phyloP scores from a whole-genome alignment of 352 stramenopile genomes.

The Pythium coloratum region DNA sequence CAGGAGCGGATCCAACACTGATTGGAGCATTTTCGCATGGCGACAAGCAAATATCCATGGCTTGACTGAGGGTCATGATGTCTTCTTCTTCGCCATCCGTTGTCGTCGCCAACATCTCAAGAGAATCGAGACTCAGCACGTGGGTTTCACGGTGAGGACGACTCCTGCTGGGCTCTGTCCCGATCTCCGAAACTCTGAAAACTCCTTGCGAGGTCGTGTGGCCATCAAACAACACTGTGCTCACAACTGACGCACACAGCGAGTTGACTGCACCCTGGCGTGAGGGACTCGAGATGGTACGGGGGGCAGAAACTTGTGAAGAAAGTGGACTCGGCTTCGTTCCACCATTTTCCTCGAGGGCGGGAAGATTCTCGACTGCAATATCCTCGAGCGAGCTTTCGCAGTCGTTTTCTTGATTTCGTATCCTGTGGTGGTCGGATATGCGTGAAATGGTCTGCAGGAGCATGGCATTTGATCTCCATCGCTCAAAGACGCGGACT shows the following conservation, averaged over 20 bases:
- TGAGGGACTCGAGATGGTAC: not conserved
- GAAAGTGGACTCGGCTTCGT: not conserved
- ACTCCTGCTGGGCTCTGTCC: not conserved
- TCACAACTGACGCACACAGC: constrained; percentile 17
- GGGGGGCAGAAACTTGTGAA: not conserved
- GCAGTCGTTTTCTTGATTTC: not conserved
- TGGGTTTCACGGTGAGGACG: not conserved
- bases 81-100: constrained; percentile 14
- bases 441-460: not conserved
- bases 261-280: constrained; percentile 2
- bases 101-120: constrained; percentile 19
- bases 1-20: not conserved
- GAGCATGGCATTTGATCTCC: constrained; percentile 24
- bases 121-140: constrained; percentile 10
- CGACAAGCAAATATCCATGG: constrained; percentile 22
- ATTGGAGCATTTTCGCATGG: constrained; percentile 11
- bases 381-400: not conserved
- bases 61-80: constrained; percentile 17
- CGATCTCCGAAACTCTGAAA: not conserved
- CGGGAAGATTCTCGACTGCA: not conserved
- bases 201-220: not conserved
- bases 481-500: constrained; percentile 37
- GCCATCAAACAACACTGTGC: constrained; percentile 16
- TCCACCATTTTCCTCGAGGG: not conserved
- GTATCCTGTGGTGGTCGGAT: not conserved